A percentile compares a stretch with the other conserved stretches of the same genome.
Evolutionary conservation across 192 early-diverging fungal species (phyloP).

Genomic region (Umbelopsis isabellina): DNA sequence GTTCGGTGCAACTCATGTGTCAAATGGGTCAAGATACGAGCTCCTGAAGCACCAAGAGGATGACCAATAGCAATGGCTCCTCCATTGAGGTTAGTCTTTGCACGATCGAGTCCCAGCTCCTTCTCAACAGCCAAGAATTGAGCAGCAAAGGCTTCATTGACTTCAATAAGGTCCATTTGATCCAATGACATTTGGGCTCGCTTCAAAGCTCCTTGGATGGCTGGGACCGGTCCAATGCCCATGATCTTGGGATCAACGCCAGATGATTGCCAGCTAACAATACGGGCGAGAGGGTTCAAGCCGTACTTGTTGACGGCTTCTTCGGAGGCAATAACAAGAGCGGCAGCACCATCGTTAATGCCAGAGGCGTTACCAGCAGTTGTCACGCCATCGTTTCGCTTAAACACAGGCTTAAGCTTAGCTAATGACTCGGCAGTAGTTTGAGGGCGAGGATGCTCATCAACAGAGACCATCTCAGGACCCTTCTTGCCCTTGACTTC

Average conservation of each 20-base stretch:
- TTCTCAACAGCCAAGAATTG: constrained; percentile 90
- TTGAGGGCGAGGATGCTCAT: constrained; percentile 92
- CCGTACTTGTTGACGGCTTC: constrained; percentile 79
- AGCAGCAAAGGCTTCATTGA: constrained; percentile 98
- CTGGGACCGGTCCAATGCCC: constrained; percentile 95
- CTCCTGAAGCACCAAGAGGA: constrained; percentile 93
- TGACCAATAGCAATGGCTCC: constrained; percentile 95
- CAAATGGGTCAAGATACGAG: constrained; percentile 91
- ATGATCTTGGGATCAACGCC: constrained; percentile 94
- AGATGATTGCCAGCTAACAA: constrained; percentile 82
- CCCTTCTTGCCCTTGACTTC: constrained; percentile 83
- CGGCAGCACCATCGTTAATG: constrained; percentile 93
- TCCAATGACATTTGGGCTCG: constrained; percentile 74
- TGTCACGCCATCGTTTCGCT: constrained; percentile 81
- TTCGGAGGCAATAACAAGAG: constrained; percentile 84
- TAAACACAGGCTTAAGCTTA: constrained; percentile 87
- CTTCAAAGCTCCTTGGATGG: constrained; percentile 84
- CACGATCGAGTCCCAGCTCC: constrained; percentile 82
- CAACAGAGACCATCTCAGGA: constrained; percentile 66
- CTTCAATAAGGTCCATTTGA: constrained; percentile 91
- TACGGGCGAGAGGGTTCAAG: constrained; percentile 83
- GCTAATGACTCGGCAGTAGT: constrained; percentile 77
- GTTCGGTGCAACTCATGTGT: constrained; percentile 83
- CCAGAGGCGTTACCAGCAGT: constrained; percentile 96
- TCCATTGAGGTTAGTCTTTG: constrained; percentile 84